Conservation (phyloP, 805 yeast genomes). For the Torulaspora franciscae region DNA sequence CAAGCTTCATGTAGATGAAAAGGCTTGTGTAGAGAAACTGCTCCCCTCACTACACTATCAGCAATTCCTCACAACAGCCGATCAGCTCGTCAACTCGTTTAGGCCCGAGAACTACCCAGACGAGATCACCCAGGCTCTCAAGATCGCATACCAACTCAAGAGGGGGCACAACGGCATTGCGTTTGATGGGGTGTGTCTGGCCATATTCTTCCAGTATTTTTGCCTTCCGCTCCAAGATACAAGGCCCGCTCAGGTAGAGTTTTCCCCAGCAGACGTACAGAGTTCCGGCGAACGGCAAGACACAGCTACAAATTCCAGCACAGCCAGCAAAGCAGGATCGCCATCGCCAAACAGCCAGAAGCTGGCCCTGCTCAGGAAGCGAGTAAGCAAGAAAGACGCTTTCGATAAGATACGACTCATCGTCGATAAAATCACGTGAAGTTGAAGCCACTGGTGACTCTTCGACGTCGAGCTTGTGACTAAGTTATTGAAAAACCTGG, state of each 20-base stretch:
- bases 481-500: too few relatives aligned
- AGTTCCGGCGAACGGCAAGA: not conserved
- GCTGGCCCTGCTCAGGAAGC: slow-evolving; percentile 20
- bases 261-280: not conserved
- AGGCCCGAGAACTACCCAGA: slow-evolving; percentile 15
- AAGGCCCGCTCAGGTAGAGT: slow-evolving; percentile 1
- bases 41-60: slow-evolving; percentile 28
- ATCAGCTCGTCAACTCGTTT: slow-evolving; percentile 19
- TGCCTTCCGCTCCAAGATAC: slow-evolving; percentile 22
- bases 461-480: not conserved
- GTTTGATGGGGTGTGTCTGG: slow-evolving; percentile 31
- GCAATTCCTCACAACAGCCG: slow-evolving; percentile 23
- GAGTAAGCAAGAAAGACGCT: slow-evolving; percentile 35
- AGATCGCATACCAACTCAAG: slow-evolving; percentile 30
- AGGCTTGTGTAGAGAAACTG: slow-evolving; percentile 25
- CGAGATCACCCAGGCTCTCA: slow-evolving; percentile 22
- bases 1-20: slow-evolving; percentile 25
- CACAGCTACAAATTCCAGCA: not conserved
- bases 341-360: slow-evolving; percentile 12
- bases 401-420: slow-evolving; percentile 29
- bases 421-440: slow-evolving; percentile 28
- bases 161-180: slow-evolving; percentile 33
- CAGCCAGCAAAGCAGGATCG: slow-evolving; percentile 3
- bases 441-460: not conserved
- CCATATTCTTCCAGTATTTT: slow-evolving; percentile 31